phyloP scores from a whole-genome alignment of 1,284 basidiomycete genomes.

The Gymnopus androsaceus region DNA sequence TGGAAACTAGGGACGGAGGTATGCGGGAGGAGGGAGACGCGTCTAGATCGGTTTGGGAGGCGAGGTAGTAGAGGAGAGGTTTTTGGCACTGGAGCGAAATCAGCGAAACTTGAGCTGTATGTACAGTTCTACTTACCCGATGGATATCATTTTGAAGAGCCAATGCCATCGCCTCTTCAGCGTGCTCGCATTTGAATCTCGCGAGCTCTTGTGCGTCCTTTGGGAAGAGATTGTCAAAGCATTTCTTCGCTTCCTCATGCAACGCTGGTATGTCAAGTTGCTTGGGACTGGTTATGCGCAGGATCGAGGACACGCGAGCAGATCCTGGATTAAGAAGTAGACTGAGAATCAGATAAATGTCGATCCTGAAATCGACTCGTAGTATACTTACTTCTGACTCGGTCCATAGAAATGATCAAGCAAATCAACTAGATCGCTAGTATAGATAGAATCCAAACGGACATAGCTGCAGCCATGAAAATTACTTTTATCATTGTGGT shows the following conservation, averaged over 20 bases:
- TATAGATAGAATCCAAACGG: constrained; percentile 5
- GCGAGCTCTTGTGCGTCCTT: constrained; percentile 38
- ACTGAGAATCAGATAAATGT: constrained; percentile 7
- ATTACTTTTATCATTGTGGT: too few species aligned
- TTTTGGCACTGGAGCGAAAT: too few species aligned
- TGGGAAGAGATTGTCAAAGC: constrained; percentile 47
- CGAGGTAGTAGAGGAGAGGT: constrained; percentile 16
- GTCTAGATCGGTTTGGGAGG: constrained; percentile 9
- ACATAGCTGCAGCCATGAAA: constrained; percentile 11
- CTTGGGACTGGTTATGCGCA: constrained; percentile 54
- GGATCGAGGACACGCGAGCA: constrained; percentile 46
- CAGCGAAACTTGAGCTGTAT: too few species aligned
- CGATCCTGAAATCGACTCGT: constrained; percentile 5
- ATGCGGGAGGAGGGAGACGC: too few species aligned
- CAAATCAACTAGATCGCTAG: constrained; percentile 51
- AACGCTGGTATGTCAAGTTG: constrained; percentile 58
- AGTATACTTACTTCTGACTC: constrained; percentile 63
- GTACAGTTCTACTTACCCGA: constrained; percentile 5
- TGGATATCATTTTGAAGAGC: constrained; percentile 46
- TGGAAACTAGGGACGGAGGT: not conserved
- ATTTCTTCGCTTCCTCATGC: constrained; percentile 42
- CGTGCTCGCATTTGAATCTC: constrained; percentile 34
- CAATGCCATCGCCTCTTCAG: constrained; percentile 53
- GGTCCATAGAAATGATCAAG: constrained; percentile 65
- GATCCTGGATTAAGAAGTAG: constrained; percentile 31